A percentile compares a stretch with the other conserved stretches of the same genome.
These are phyloP conservation scores for Westerdykella aurantiaca DNA, from an alignment of 2,329 filamentous ascomycete genomes.

Conservation along the genomic window DNA sequence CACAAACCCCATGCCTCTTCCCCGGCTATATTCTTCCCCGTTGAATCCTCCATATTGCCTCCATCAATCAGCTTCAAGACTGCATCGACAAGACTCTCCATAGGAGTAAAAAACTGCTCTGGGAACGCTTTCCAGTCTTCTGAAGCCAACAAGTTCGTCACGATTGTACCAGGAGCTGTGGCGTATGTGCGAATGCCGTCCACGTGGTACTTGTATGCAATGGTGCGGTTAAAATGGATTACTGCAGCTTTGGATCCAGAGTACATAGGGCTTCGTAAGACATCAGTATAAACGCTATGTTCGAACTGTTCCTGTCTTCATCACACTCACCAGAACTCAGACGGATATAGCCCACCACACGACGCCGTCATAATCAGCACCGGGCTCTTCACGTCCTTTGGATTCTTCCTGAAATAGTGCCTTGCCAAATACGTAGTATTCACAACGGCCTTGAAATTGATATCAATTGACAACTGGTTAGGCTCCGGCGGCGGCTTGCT, in stretches of 20 bases:
- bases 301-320: not conserved
- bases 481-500: constrained; percentile 24
- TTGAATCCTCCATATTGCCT: constrained; percentile 21
- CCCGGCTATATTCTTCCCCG: constrained; percentile 15
- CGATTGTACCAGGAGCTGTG: constrained; percentile 36
- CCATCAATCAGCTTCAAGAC: constrained; percentile 29
- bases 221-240: constrained; percentile 37
- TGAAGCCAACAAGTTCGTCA: constrained; percentile 31
- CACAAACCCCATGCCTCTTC: constrained; percentile 21
- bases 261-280: constrained; percentile 17
- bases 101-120: constrained; percentile 29
- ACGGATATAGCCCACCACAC: constrained; percentile 37
- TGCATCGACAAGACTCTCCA: constrained; percentile 22
- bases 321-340: constrained; percentile 18
- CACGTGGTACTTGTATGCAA: constrained; percentile 30
- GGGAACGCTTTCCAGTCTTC: constrained; percentile 34
- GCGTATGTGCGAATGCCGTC: constrained; percentile 39
- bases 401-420: constrained; percentile 37
- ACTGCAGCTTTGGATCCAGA: constrained; percentile 33
- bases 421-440: constrained; percentile 39
- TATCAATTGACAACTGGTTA: constrained; percentile 33
- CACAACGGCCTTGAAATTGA: constrained; percentile 36
- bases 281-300: not conserved
- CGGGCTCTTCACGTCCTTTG: constrained; percentile 11
- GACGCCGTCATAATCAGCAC: constrained; percentile 36